These are phyloP conservation scores for Aspergillus felis DNA, from an alignment of 2,329 filamentous ascomycete genomes.

Conservation along the genomic window DNA sequence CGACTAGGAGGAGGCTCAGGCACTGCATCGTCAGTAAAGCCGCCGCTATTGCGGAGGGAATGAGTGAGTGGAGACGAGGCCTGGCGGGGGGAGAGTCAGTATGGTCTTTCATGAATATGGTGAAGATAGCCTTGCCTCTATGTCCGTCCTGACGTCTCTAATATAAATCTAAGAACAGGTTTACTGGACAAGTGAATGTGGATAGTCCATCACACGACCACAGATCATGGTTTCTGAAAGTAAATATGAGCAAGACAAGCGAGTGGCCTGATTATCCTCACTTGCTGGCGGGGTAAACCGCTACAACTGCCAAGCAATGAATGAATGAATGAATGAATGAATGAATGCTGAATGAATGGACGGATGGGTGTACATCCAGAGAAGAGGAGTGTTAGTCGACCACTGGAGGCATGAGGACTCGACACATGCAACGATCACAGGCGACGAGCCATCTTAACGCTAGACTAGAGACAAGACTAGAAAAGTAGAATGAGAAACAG, in stretches of 20 bases:
- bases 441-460: neutral
- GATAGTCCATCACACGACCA: neutral
- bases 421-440: conserved; percentile 16
- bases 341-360: neutral
- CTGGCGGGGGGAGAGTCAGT: neutral
- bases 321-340: neutral
- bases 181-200: neutral
- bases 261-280: conserved; percentile 1
- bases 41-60: neutral
- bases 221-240: neutral
- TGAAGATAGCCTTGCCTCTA: neutral
- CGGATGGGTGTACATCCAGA: neutral
- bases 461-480: too few species aligned
- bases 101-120: neutral
- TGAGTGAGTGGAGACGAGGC: neutral
- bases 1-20: conserved; percentile 7
- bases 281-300: neutral
- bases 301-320: neutral
- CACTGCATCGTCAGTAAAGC: conserved; percentile 8
- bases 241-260: neutral
- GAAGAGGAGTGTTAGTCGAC: neutral
- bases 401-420: conserved; percentile 2
- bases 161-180: neutral
- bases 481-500: too few species aligned
- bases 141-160: neutral